Conservation (phyloP, 2,329 filamentous ascomycete genomes). For the Fusarium hainanense region DNA sequence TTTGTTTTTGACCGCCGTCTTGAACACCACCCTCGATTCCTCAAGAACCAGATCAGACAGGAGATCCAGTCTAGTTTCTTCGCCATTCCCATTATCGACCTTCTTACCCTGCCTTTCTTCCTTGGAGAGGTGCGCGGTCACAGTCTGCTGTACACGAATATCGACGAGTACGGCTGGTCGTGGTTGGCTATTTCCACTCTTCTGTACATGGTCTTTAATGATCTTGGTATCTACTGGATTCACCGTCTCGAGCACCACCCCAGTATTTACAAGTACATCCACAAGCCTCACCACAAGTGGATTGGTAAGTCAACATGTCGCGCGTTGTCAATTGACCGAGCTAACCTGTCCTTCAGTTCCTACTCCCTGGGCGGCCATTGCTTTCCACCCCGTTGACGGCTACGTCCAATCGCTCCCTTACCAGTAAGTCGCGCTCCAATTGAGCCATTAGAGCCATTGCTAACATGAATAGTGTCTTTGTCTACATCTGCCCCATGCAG, state of each 20-base stretch:
- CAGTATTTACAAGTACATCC: slow-evolving; percentile 58
- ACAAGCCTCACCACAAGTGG: slow-evolving; percentile 63
- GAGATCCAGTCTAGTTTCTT: slow-evolving; percentile 57
- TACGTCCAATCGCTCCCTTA: slow-evolving; percentile 60
- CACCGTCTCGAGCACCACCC: slow-evolving; percentile 60
- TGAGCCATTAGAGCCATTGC: background rate
- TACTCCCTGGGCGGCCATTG: slow-evolving; percentile 59
- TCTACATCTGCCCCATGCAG: slow-evolving; percentile 59
- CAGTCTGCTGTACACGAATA: slow-evolving; percentile 55
- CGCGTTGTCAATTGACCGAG: background rate
- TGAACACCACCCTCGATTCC: slow-evolving; percentile 60
- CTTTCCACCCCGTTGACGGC: slow-evolving; percentile 60
- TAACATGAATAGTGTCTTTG: slow-evolving; percentile 51
- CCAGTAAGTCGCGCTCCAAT: slow-evolving; percentile 50
- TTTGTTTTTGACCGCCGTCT: slow-evolving; percentile 67
- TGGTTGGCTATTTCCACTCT: slow-evolving; percentile 54
- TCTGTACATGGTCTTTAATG: slow-evolving; percentile 59
- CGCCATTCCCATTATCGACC: slow-evolving; percentile 58
- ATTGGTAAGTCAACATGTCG: slow-evolving; percentile 50
- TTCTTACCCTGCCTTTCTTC: slow-evolving; percentile 59
- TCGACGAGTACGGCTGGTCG: slow-evolving; percentile 54
- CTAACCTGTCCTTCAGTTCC: slow-evolving; percentile 50
- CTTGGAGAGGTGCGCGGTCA: slow-evolving; percentile 60
- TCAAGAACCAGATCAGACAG: slow-evolving; percentile 59
- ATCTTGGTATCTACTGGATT: slow-evolving; percentile 61